Percentiles rank a stretch among this genome's conserved stretches.
Conservation (phyloP, 495 filamentous ascomycete genomes). For the Trichoderma asperelloides region DNA sequence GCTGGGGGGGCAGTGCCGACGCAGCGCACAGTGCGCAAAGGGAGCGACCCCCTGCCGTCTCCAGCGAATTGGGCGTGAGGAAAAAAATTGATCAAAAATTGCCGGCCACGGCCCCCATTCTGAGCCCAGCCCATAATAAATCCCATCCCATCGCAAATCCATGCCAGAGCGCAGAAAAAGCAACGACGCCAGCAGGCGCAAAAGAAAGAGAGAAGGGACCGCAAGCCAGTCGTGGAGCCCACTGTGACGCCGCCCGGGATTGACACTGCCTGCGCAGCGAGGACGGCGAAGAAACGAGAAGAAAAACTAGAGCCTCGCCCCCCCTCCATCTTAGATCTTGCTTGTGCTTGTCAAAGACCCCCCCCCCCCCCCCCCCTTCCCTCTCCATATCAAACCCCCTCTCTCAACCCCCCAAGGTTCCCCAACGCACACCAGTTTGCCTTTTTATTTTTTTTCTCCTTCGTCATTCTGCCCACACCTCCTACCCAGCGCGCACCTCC, state of each 20-base stretch:
- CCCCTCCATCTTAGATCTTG: neutral
- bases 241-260: neutral
- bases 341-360: neutral
- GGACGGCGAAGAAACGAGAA: neutral
- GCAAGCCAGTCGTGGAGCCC: neutral
- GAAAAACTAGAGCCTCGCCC: neutral
- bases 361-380: neutral
- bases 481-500: constrained; percentile 4
- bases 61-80: neutral
- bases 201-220: neutral
- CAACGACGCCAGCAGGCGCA: neutral
- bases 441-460: constrained; percentile 3
- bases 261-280: too few relatives aligned
- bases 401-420: neutral
- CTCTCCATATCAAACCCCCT: neutral
- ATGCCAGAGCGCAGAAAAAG: neutral
- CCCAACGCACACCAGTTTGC: constrained; percentile 7
- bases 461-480: constrained; percentile 11
- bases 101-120: neutral
- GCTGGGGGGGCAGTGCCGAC: constrained; percentile 5
- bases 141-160: constrained; percentile 1
- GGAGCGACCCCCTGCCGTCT: neutral
- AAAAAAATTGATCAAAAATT: neutral
- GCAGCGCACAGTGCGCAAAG: neutral
- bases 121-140: neutral